Conservation (phyloP, 2,329 filamentous ascomycete genomes). For the Ophiocordyceps camponoti-leonardi region DNA sequence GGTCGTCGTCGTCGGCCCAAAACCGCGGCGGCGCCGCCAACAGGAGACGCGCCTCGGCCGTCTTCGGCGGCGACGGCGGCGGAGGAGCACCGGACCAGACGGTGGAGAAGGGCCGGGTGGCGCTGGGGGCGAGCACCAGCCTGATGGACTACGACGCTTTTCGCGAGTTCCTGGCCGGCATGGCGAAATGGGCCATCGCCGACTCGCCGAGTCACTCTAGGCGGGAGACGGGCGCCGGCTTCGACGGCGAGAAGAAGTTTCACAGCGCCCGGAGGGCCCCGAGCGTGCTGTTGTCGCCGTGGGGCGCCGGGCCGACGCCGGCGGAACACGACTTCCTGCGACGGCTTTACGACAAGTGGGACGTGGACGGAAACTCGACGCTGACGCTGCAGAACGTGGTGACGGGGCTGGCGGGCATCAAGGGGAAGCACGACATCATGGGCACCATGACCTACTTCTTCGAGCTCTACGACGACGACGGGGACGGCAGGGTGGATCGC, state of each 20-base stretch:
- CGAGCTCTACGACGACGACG: slow-evolving; percentile 85
- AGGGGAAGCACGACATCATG: slow-evolving; percentile 92
- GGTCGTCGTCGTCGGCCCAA: slow-evolving; percentile 20
- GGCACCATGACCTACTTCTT: slow-evolving; percentile 96
- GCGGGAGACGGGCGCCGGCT: slow-evolving; percentile 27
- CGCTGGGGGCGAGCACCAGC: slow-evolving; percentile 73
- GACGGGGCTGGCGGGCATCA: slow-evolving; percentile 75
- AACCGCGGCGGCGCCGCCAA: slow-evolving; percentile 15
- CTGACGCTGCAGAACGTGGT: slow-evolving; percentile 86
- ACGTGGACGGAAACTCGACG: slow-evolving; percentile 57
- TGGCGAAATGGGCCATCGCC: slow-evolving; percentile 84
- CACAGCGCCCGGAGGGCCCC: slow-evolving; percentile 33
- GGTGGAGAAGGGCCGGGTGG: slow-evolving; percentile 72
- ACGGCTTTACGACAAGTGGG: slow-evolving; percentile 77
- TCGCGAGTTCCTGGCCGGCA: slow-evolving; percentile 76
- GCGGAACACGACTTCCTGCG: slow-evolving; percentile 91
- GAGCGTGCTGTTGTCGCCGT: slow-evolving; percentile 25
- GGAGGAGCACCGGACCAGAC: background rate
- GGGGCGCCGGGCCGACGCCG: slow-evolving; percentile 45
- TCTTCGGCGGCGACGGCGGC: background rate
- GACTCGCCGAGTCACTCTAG: slow-evolving; percentile 54
- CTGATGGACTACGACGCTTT: slow-evolving; percentile 97
- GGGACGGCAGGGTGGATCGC: slow-evolving; percentile 79
- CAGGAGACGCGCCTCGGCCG: slow-evolving; percentile 13
- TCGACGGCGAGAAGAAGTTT: slow-evolving; percentile 41